phyloP scores from a whole-genome alignment of 768 basidiomycete genomes.

The Suillus fuscotomentosus region DNA sequence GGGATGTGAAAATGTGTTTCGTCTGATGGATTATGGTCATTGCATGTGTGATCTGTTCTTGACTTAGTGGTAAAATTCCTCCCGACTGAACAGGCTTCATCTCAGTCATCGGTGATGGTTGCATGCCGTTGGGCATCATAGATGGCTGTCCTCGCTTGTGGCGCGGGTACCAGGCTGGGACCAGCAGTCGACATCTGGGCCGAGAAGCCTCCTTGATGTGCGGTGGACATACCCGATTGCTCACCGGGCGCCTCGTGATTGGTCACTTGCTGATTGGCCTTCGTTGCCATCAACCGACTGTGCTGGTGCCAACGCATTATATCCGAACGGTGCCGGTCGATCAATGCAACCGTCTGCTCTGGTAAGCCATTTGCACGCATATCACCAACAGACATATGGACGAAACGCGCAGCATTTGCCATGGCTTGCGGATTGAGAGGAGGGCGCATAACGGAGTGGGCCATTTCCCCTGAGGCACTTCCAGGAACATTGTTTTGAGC shows the following conservation, averaged over 20 bases:
- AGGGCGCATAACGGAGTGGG: neutral
- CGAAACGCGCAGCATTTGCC: slow-evolving; percentile 46
- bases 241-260: neutral
- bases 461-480: neutral
- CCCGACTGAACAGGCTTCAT: neutral
- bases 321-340: slow-evolving; percentile 51
- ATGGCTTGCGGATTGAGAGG: slow-evolving; percentile 33
- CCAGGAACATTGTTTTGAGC: slow-evolving; percentile 15
- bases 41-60: slow-evolving; percentile 34
- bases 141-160: neutral
- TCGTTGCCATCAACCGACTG: slow-evolving; percentile 4
- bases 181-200: neutral
- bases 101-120: neutral
- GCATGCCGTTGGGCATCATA: neutral
- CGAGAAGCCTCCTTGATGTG: slow-evolving; percentile 10
- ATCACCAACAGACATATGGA: slow-evolving; percentile 44
- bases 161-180: neutral
- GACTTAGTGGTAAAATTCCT: slow-evolving; percentile 15
- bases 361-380: slow-evolving; percentile 51
- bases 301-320: slow-evolving; percentile 28
- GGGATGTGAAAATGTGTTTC: slow-evolving; percentile 34
- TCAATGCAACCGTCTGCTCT: slow-evolving; percentile 50
- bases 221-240: slow-evolving; percentile 15
- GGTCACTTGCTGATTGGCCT: neutral
- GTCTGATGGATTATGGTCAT: slow-evolving; percentile 26